A percentile compares a stretch with the other conserved stretches of the same genome.
Evolutionary conservation across 2,329 filamentous ascomycete species (phyloP).

Genomic region (Talaromyces sp.): DNA sequence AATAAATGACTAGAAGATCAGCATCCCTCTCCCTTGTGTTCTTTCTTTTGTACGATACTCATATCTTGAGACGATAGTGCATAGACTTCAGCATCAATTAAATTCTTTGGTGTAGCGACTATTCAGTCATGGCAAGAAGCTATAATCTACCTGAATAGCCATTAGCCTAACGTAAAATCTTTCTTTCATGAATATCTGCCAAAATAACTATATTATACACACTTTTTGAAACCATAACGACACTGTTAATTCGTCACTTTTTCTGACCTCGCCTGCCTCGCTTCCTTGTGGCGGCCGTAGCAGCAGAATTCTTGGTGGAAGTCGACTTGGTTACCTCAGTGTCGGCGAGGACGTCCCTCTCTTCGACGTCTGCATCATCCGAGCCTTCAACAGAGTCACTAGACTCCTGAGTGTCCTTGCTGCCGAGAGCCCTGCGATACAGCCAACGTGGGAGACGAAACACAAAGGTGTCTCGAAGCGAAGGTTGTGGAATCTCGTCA

Average conservation of each 20-base stretch:
- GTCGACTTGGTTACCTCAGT: conserved; percentile 3
- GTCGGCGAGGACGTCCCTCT: neutral
- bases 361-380: conserved; percentile 1
- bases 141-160: neutral
- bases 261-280: conserved; percentile 12
- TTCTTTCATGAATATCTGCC: neutral
- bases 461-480: conserved; percentile 75
- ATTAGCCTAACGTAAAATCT: neutral
- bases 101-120: neutral
- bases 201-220: neutral
- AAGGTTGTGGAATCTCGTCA: conserved; percentile 72
- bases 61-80: neutral
- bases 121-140: neutral
- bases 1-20: neutral
- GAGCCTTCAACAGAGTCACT: neutral
- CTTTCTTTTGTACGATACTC: conserved; percentile 2
- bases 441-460: conserved; percentile 71
- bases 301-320: neutral
- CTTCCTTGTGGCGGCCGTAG: conserved; percentile 7
- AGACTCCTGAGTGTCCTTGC: neutral
- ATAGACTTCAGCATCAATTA: neutral
- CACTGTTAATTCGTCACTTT: neutral
- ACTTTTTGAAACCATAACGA: neutral
- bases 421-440: conserved; percentile 44
- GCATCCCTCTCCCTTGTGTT: neutral